Conservation (phyloP, 805 yeast genomes). For the Schizosaccharomyces japonicus region DNA sequence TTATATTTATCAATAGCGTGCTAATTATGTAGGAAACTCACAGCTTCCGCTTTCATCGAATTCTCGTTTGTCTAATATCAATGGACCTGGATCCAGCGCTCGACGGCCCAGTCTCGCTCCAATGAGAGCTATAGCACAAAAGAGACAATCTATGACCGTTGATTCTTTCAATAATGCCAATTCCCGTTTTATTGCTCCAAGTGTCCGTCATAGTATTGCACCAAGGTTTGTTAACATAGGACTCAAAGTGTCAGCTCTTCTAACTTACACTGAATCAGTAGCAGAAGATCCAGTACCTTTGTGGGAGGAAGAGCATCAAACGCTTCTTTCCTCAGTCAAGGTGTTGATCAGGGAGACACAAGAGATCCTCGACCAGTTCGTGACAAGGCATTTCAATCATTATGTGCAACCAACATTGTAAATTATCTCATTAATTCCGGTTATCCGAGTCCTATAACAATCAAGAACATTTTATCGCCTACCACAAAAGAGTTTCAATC, state of each 20-base stretch:
- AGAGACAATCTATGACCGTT: neutral
- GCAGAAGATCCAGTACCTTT: too few species aligned
- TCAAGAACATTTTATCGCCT: conserved; percentile 44
- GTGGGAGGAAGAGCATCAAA: neutral
- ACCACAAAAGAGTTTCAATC: conserved; percentile 67
- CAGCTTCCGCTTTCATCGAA: neutral
- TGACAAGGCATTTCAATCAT: conserved; percentile 41
- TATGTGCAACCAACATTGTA: conserved; percentile 10
- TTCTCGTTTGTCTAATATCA: neutral
- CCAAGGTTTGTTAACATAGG: neutral
- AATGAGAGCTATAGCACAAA: neutral
- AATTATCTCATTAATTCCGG: conserved; percentile 47
- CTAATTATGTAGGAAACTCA: neutral
- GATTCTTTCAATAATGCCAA: neutral
- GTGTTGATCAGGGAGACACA: neutral
- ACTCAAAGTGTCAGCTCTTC: too few species aligned
- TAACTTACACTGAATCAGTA: too few species aligned
- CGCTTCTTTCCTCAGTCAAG: neutral
- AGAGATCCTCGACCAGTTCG: conserved; percentile 56
- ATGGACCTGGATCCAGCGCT: neutral
- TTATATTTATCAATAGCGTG: too few species aligned
- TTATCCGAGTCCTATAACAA: conserved; percentile 42
- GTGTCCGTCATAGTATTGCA: neutral
- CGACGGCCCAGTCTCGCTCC: neutral
- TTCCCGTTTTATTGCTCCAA: neutral